Evolutionary conservation across 495 filamentous ascomycete genomes (phyloP), one percentile per base, ranked within the genome.

Genomic region (Parathielavia hyrcaniae): DNA sequence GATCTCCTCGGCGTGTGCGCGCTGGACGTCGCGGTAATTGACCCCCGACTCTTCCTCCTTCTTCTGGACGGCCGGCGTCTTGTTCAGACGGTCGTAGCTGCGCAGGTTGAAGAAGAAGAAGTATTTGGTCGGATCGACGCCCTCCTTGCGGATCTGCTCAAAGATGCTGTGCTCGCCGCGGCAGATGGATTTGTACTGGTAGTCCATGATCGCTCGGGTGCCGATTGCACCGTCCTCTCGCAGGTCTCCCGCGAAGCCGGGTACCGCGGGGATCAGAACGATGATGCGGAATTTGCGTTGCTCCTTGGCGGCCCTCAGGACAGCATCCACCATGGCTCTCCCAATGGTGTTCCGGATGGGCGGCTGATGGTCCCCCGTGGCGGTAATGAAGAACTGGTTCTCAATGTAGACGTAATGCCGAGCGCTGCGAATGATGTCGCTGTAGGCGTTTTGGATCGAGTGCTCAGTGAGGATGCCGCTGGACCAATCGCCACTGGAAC

Each of bases 351-450:
- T 98, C 67, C 90, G 84, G 47, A 97, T 83, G 1, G 91, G 92
- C 0, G 73, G 70, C 71, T 97, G 91, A 38, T 95, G 68, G 26
- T 92, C 87, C 13, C 92, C 90, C 1, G 92, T 97, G 10, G 92
- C 90, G 12, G 91, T 95, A 65, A 95, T 93, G 79, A 97, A 97
- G 77, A 97, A 96, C 62, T 97, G 92, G 63, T 97, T 97, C 70
- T 97, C 91, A 60, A 97, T 96, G 72, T 97, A 97, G 47, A 97
- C 86, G 67, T 85, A 96, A 67, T 97, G 89, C 71, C 92, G 71
- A 0, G 92, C 92, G 51, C 86, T 87, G 26, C 83, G 73, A 61
- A 97, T 98, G 23, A 90, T 72, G 53, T 95, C 88, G 56, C 77
- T 83, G 68, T 97, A 97, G 10, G 93, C 92, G 64, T 89, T 96